These are phyloP conservation scores for Drechslera avenae DNA, from an alignment of 2,329 filamentous ascomycete species.

Conservation along the genomic window DNA sequence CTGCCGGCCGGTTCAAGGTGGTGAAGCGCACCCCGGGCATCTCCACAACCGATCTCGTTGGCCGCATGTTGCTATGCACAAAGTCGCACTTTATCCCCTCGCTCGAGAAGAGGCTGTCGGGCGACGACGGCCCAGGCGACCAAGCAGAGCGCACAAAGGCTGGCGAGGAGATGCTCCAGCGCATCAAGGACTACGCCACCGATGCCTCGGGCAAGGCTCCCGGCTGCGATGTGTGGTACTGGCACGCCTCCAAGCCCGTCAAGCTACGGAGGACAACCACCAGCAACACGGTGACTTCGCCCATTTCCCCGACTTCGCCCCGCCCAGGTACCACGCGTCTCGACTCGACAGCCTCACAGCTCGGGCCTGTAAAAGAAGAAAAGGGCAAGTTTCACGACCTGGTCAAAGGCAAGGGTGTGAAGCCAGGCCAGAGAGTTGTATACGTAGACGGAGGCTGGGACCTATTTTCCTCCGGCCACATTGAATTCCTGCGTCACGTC, in stretches of 20 bases:
- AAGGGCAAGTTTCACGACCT: constrained; percentile 69
- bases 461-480: constrained; percentile 94
- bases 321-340: constrained; percentile 32
- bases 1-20: constrained; percentile 90
- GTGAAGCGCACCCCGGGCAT: constrained; percentile 96
- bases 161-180: constrained; percentile 72
- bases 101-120: constrained; percentile 69
- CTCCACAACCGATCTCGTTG: constrained; percentile 96
- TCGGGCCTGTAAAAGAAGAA: constrained; percentile 56
- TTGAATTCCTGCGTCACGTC: constrained; percentile 87
- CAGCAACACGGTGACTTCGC: constrained; percentile 24
- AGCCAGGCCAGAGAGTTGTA: constrained; percentile 79
- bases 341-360: constrained; percentile 47
- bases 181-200: constrained; percentile 84
- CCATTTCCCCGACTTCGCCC: not conserved
- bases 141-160: constrained; percentile 67
- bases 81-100: constrained; percentile 89
- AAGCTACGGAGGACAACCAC: constrained; percentile 45
- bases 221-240: constrained; percentile 85
- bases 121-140: constrained; percentile 73
- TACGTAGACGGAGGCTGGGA: constrained; percentile 98
- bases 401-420: constrained; percentile 72
- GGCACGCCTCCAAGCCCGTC: constrained; percentile 62
- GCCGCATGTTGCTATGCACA: constrained; percentile 96
- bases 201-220: constrained; percentile 80